Conservation (phyloP, 768 basidiomycete species). For the Suillus luteus region DNA sequence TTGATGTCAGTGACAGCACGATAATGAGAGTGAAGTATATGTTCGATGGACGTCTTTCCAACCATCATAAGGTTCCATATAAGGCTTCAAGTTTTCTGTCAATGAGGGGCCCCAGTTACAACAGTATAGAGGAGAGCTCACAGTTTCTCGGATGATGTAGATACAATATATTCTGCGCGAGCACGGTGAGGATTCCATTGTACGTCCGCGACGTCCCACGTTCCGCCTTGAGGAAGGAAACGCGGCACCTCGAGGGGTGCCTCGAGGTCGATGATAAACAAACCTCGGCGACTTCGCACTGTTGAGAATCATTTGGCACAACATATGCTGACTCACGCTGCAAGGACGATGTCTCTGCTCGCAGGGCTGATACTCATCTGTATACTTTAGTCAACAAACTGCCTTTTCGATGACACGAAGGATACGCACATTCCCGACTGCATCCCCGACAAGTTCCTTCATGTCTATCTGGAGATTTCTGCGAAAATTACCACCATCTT, state of each 20-base stretch:
- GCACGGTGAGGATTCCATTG: slow-evolving; percentile 88
- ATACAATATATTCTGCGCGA: slow-evolving; percentile 79
- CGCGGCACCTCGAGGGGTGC: slow-evolving; percentile 85
- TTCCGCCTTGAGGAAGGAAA: slow-evolving; percentile 94
- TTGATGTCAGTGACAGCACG: slow-evolving; percentile 98
- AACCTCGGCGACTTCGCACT: slow-evolving; percentile 67
- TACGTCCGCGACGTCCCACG: slow-evolving; percentile 93
- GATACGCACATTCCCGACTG: slow-evolving; percentile 74
- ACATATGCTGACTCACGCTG: slow-evolving; percentile 58
- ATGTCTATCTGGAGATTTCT: slow-evolving; percentile 74
- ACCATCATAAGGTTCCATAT: slow-evolving; percentile 90
- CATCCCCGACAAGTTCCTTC: slow-evolving; percentile 77
- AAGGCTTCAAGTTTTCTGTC: slow-evolving; percentile 46
- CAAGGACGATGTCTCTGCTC: slow-evolving; percentile 86
- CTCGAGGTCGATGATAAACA: slow-evolving; percentile 94
- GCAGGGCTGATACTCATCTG: slow-evolving; percentile 93
- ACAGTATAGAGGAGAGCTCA: slow-evolving; percentile 35
- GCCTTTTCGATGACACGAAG: background rate
- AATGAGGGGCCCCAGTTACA: background rate
- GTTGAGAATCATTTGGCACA: background rate
- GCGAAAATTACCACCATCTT: slow-evolving; percentile 62
- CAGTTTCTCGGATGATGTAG: slow-evolving; percentile 89
- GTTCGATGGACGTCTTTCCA: slow-evolving; percentile 79
- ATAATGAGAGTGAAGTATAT: slow-evolving; percentile 86
- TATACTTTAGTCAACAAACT: slow-evolving; percentile 12